A percentile compares a stretch with the other conserved stretches of the same genome.
These are phyloP conservation scores for Stromatinia cepivora DNA, from an alignment of 2,329 filamentous ascomycete genomes.

Conservation along the genomic window DNA sequence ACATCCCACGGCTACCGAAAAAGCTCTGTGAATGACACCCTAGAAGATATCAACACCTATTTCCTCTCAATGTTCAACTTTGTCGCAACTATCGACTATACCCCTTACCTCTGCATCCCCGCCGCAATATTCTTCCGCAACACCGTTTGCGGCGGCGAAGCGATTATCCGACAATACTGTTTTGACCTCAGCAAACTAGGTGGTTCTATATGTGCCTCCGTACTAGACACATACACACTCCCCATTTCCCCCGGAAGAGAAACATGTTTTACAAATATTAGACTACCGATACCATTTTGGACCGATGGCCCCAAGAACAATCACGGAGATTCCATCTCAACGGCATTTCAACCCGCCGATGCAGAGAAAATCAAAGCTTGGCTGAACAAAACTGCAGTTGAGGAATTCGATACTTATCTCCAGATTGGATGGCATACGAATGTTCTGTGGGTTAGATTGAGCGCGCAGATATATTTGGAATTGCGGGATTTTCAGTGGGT, in stretches of 20 bases:
- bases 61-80: constrained; percentile 76
- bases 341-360: constrained; percentile 43
- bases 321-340: constrained; percentile 32
- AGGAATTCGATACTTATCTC: constrained; percentile 65
- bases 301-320: constrained; percentile 43
- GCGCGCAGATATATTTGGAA: constrained; percentile 80
- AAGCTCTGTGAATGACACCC: constrained; percentile 44
- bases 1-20: constrained; percentile 73
- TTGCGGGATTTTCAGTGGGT: constrained; percentile 74
- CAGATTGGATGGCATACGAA: constrained; percentile 57
- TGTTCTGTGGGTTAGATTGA: constrained; percentile 69
- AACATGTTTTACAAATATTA: constrained; percentile 72
- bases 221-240: constrained; percentile 69
- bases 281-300: constrained; percentile 54
- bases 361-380: constrained; percentile 58
- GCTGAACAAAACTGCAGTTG: constrained; percentile 45
- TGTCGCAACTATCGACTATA: constrained; percentile 71
- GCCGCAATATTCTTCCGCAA: constrained; percentile 72
- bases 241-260: constrained; percentile 65
- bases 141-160: constrained; percentile 70
- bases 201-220: constrained; percentile 58
- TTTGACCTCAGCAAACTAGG: constrained; percentile 63
- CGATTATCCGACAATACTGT: constrained; percentile 63
- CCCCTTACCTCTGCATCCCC: constrained; percentile 70
- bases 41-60: constrained; percentile 34